Evolutionary conservation across 441 rosid species (phyloP).

Genomic region (Euphorbia schlechtendalii): DNA sequence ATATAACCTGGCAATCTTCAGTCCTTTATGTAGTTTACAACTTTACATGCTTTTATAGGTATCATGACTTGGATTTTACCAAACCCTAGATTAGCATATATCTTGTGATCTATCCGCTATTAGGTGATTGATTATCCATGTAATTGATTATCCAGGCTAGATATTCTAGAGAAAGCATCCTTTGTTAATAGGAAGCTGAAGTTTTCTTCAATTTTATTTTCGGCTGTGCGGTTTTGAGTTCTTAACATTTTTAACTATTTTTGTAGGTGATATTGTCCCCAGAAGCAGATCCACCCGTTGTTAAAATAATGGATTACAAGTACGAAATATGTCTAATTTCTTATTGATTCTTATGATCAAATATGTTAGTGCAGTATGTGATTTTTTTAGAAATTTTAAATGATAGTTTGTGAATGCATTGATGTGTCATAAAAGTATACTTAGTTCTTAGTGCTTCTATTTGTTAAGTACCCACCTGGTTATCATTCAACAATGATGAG

Average conservation of each 20-base stretch:
- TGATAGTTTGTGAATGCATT: neutral
- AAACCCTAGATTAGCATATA: neutral
- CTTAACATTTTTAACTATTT: conserved; percentile 11
- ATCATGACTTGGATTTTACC: too few relatives aligned
- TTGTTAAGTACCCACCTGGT: neutral
- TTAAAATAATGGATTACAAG: conserved; percentile 88
- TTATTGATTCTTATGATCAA: neutral
- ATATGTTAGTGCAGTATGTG: neutral
- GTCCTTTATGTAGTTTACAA: neutral
- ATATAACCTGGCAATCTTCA: neutral
- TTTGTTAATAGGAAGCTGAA: neutral
- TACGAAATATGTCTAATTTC: conserved; percentile 19
- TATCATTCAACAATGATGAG: neutral
- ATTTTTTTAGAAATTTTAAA: neutral
- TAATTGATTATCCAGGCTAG: too few relatives aligned
- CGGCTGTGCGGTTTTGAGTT: neutral
- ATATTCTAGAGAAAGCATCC: neutral
- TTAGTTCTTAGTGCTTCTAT: neutral
- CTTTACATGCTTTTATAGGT: neutral
- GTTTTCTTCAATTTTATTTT: neutral
- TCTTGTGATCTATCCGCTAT: conserved; percentile 42
- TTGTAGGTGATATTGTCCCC: conserved; percentile 81
- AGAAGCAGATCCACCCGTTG: conserved; percentile 92
- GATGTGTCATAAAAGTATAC: neutral
- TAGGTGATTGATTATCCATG: conserved; percentile 29